Conservation (phyloP, 2,329 filamentous ascomycete species). For the Ophiostoma populinum region DNA sequence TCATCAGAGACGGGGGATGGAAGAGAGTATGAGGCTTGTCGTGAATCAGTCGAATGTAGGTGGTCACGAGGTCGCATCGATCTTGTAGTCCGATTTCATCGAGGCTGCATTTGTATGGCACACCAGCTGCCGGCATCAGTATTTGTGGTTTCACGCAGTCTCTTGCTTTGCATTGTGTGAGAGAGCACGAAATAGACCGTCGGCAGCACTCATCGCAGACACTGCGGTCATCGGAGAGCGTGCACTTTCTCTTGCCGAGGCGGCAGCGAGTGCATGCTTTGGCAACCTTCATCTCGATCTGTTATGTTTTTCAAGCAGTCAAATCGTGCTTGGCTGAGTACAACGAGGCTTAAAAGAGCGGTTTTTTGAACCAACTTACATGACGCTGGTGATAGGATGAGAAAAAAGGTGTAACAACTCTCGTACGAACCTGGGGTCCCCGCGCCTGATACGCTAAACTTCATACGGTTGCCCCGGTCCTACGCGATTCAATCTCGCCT, state of each 20-base stretch:
- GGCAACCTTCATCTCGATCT: constrained; percentile 2
- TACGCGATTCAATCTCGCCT: too few relatives aligned
- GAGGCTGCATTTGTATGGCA: neutral
- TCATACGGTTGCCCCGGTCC: too few relatives aligned
- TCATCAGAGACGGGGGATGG: neutral
- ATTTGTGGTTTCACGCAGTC: neutral
- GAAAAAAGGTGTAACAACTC: too few relatives aligned
- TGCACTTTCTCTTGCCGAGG: neutral
- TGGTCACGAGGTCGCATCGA: neutral
- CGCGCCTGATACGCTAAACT: too few relatives aligned
- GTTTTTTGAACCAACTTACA: too few relatives aligned
- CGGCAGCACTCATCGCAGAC: neutral
- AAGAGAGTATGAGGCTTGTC: constrained; percentile 1
- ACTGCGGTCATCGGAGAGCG: neutral
- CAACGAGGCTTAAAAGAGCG: neutral
- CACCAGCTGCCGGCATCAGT: neutral
- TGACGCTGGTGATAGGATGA: too few relatives aligned
- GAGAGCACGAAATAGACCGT: neutral
- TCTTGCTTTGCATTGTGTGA: neutral
- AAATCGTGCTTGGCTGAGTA: neutral
- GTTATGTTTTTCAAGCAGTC: neutral
- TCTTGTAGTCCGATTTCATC: neutral
- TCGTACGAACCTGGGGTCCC: too few relatives aligned
- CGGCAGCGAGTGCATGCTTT: constrained; percentile 1
- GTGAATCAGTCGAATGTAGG: neutral